A percentile compares a stretch with the other conserved stretches of the same genome.
Conservation (phyloP, 2,329 filamentous ascomycete genomes). For the Penicillium sp. region DNA sequence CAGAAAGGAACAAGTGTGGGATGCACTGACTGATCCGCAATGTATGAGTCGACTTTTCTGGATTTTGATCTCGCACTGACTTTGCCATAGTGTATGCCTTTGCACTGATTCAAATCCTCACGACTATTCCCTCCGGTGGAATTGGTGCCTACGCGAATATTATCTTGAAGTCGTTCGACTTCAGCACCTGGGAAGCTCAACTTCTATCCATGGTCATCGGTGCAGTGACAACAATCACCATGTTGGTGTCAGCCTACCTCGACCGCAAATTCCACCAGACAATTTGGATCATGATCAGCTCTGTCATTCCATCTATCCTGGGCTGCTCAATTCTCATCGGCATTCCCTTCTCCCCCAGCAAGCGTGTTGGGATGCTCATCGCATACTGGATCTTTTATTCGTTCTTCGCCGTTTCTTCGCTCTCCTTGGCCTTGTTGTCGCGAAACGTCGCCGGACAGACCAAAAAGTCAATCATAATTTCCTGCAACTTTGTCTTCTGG, state of each 20-base stretch:
- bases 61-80: neutral
- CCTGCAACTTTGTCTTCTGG: constrained; percentile 71
- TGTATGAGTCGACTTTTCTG: constrained; percentile 57
- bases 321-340: constrained; percentile 61
- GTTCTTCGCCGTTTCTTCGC: constrained; percentile 72
- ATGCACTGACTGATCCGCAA: constrained; percentile 65
- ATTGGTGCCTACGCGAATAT: constrained; percentile 73
- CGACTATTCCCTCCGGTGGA: constrained; percentile 70
- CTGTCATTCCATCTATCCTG: constrained; percentile 61
- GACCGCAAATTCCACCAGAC: constrained; percentile 71
- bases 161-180: constrained; percentile 70
- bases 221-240: constrained; percentile 69
- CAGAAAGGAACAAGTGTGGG: constrained; percentile 53
- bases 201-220: constrained; percentile 71
- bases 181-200: constrained; percentile 66
- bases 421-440: constrained; percentile 65
- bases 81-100: constrained; percentile 12
- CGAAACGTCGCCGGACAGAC: constrained; percentile 72
- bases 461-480: constrained; percentile 68
- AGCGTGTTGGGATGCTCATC: constrained; percentile 64
- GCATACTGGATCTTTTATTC: constrained; percentile 74
- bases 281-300: constrained; percentile 65
- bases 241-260: constrained; percentile 67
- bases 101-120: constrained; percentile 62
- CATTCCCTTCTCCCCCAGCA: constrained; percentile 57